These are phyloP conservation scores for Mediolabrus comicus DNA, from an alignment of 108 stramenopile species.

Conservation along the genomic window DNA sequence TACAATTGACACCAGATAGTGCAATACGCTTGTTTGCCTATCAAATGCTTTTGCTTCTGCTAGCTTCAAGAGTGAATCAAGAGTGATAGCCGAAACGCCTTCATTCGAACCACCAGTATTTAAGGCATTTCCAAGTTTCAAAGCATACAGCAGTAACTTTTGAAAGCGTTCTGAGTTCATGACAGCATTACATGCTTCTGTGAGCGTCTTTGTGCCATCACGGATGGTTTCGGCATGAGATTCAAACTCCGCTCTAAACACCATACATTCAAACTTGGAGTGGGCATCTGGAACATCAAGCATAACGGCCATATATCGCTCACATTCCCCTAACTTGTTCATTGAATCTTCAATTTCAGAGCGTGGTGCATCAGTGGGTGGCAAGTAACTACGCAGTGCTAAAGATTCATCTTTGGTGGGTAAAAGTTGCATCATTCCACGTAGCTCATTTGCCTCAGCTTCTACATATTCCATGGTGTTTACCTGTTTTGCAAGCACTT, in stretches of 20 bases:
- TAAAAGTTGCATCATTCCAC: constrained; percentile 44
- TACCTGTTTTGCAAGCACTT: constrained; percentile 33
- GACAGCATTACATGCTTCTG: constrained; percentile 39
- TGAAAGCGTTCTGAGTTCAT: constrained; percentile 42
- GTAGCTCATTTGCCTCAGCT: constrained; percentile 43
- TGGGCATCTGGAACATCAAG: constrained; percentile 41
- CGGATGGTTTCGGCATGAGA: constrained; percentile 27
- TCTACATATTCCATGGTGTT: constrained; percentile 37
- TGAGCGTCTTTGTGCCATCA: constrained; percentile 39
- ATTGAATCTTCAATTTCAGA: constrained; percentile 39
- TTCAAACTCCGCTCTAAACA: constrained; percentile 46
- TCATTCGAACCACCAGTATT: constrained; percentile 40
- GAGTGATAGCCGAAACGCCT: constrained; percentile 41
- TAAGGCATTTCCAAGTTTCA: constrained; percentile 43
- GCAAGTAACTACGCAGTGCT: constrained; percentile 38
- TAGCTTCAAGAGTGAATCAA: constrained; percentile 40
- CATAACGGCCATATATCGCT: constrained; percentile 49
- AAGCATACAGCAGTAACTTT: constrained; percentile 39
- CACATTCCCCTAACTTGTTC: constrained; percentile 44
- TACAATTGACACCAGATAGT: constrained; percentile 48
- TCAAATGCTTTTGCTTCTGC: constrained; percentile 49
- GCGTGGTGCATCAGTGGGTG: constrained; percentile 30
- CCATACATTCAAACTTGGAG: constrained; percentile 43
- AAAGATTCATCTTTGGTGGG: constrained; percentile 45
- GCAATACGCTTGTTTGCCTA: constrained; percentile 44